A percentile compares a stretch with the other conserved stretches of the same genome.
Conservation (phyloP, 768 basidiomycete genomes). For the Crassisporium funariophilum region DNA sequence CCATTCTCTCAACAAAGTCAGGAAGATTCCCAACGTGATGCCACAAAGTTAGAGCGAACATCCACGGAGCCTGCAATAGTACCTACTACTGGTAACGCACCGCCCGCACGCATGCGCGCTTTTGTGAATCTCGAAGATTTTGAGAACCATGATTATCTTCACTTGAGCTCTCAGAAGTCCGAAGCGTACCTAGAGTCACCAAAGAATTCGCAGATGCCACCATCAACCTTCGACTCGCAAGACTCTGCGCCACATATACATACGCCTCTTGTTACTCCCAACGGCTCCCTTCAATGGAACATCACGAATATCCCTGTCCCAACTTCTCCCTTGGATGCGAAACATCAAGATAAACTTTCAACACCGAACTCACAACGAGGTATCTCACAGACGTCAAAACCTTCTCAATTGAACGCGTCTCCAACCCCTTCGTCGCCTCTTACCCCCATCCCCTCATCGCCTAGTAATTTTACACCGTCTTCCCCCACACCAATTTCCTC, state of each 20-base stretch:
- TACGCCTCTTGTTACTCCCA: conserved; percentile 57
- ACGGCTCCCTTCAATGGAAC: conserved; percentile 51
- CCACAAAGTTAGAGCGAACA: conserved; percentile 31
- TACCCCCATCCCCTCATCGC: conserved; percentile 13
- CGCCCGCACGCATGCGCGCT: conserved; percentile 23
- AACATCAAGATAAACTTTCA: conserved; percentile 22
- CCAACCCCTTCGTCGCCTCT: conserved; percentile 20
- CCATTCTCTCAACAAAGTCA: conserved; percentile 19
- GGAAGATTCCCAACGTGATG: conserved; percentile 19
- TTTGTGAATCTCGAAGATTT: conserved; percentile 28
- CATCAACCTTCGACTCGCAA: conserved; percentile 23
- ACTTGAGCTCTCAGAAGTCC: conserved; percentile 23
- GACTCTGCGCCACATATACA: conserved; percentile 27
- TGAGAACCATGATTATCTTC: conserved; percentile 7
- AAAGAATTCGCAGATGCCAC: conserved; percentile 27
- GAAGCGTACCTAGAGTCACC: conserved; percentile 9
- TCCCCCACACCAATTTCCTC: conserved; percentile 5
- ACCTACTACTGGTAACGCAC: conserved; percentile 6
- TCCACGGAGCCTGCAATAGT: conserved; percentile 34
- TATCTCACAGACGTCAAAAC: background rate
- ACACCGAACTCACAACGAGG: no score
- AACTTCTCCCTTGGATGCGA: conserved; percentile 38
- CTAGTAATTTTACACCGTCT: background rate
- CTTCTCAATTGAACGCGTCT: conserved; percentile 1
- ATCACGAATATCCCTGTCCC: conserved; percentile 34